These are phyloP conservation scores for Amyloporia xantha DNA, from an alignment of 768 basidiomycete genomes.

Conservation along the genomic window DNA sequence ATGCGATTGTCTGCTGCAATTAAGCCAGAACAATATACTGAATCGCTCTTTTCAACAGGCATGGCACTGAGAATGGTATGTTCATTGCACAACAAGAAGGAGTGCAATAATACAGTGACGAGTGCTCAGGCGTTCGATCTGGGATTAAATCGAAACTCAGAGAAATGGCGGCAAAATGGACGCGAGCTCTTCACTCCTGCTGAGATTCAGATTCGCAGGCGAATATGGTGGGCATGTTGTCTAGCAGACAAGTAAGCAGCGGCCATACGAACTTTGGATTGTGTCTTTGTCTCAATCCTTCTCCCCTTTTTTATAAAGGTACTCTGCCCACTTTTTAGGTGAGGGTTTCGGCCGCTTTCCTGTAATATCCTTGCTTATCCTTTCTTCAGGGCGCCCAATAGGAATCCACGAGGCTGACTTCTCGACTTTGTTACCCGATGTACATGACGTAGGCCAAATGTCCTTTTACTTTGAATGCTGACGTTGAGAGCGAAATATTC, in stretches of 20 bases:
- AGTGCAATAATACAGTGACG: too few relatives aligned
- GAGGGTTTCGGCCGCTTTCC: constrained; percentile 7
- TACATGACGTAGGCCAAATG: constrained; percentile 40
- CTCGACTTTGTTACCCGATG: constrained; percentile 55
- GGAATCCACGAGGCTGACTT: constrained; percentile 65
- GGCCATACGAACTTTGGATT: neutral
- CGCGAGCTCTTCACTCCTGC: constrained; percentile 53
- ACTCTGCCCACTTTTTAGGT: constrained; percentile 69
- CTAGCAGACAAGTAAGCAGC: constrained; percentile 56
- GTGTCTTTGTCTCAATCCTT: too few relatives aligned
- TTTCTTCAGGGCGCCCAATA: constrained; percentile 50
- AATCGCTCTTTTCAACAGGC: constrained; percentile 11
- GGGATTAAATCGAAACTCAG: constrained; percentile 73
- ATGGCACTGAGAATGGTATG: constrained; percentile 72
- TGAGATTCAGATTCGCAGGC: constrained; percentile 63
- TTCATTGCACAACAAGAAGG: too few relatives aligned
- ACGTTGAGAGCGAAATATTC: too few relatives aligned
- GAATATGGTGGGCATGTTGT: constrained; percentile 80
- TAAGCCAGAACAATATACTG: too few relatives aligned
- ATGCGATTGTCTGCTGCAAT: too few relatives aligned
- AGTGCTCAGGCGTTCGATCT: constrained; percentile 66
- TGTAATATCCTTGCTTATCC: constrained; percentile 6
- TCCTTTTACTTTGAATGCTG: too few relatives aligned
- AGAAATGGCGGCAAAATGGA: constrained; percentile 58
- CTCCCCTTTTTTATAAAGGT: constrained; percentile 34